A percentile compares a stretch with the other conserved stretches of the same genome.
These are phyloP conservation scores for Coprinopsis marcescibilis DNA, from an alignment of 768 basidiomycete species.

Conservation along the genomic window DNA sequence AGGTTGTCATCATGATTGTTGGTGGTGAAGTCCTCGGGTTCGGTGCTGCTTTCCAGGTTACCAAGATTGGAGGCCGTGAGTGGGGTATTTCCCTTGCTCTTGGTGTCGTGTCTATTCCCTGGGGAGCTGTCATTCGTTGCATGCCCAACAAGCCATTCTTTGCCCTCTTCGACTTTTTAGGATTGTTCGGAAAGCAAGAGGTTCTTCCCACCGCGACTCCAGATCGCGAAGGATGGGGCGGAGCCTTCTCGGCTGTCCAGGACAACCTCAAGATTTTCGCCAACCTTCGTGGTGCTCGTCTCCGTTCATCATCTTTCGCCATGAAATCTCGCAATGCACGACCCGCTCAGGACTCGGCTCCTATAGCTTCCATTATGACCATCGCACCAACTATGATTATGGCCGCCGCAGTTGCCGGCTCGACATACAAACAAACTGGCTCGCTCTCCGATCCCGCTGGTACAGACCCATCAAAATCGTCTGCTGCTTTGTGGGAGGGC, in stretches of 20 bases:
- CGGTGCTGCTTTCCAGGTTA: constrained; percentile 81
- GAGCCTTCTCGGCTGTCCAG: constrained; percentile 74
- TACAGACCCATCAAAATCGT: constrained; percentile 72
- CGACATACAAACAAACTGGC: constrained; percentile 42
- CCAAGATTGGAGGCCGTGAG: constrained; percentile 68
- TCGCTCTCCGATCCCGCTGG: constrained; percentile 71
- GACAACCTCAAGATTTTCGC: constrained; percentile 84
- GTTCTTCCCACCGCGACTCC: constrained; percentile 58
- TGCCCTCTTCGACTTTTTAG: constrained; percentile 37
- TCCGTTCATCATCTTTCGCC: constrained; percentile 82
- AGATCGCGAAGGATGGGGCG: constrained; percentile 64
- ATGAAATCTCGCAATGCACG: constrained; percentile 69
- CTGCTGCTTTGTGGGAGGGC: constrained; percentile 80
- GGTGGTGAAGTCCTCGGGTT: constrained; percentile 41
- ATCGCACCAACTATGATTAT: constrained; percentile 46
- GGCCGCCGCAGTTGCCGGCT: constrained; percentile 58
- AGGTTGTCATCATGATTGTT: constrained; percentile 85
- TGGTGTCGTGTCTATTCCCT: constrained; percentile 81
- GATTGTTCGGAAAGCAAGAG: constrained; percentile 60
- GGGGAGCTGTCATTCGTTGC: constrained; percentile 75
- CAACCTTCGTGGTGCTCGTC: constrained; percentile 81
- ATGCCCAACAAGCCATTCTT: constrained; percentile 81
- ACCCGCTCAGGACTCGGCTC: constrained; percentile 33
- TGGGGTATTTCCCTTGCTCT: constrained; percentile 93
- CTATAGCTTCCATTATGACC: constrained; percentile 35